Evolutionary conservation across 768 basidiomycete species (phyloP).

Genomic region (Pulveroboletus sp.): DNA sequence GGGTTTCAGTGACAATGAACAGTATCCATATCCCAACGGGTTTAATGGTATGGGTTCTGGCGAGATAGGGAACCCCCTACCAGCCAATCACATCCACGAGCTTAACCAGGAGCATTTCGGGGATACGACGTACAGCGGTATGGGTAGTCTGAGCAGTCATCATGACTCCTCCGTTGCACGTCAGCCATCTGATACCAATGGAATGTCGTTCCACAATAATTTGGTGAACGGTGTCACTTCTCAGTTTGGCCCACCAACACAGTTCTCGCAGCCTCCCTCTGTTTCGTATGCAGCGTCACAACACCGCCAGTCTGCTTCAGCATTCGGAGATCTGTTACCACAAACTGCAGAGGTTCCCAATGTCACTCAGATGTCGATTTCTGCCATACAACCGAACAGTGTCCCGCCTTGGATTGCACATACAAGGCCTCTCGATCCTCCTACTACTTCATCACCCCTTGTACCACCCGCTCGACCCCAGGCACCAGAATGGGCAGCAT

Average conservation of each 20-base stretch:
- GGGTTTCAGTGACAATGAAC: constrained; percentile 19
- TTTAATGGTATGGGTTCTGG: constrained; percentile 20
- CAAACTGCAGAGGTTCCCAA: constrained; percentile 15
- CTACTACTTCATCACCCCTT: constrained; percentile 18
- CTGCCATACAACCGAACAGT: constrained; percentile 20
- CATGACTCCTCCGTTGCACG: constrained; percentile 22
- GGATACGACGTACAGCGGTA: constrained; percentile 21
- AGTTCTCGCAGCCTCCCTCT: constrained; percentile 20
- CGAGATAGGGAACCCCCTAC: constrained; percentile 12
- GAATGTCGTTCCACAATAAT: constrained; percentile 16
- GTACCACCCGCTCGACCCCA: constrained; percentile 21
- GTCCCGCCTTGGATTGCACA: constrained; percentile 23
- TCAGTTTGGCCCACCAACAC: constrained; percentile 17
- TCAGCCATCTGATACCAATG: constrained; percentile 24
- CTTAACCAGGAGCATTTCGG: constrained; percentile 26
- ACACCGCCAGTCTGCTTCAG: constrained; percentile 19
- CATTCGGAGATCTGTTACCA: constrained; percentile 20
- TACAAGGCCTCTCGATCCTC: constrained; percentile 15
- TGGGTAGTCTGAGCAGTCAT: constrained; percentile 19
- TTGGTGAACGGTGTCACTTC: constrained; percentile 17
- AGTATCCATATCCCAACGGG: constrained; percentile 22
- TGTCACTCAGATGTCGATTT: constrained; percentile 18
- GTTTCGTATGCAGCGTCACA: constrained; percentile 16
- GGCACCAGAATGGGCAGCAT: constrained; percentile 36
- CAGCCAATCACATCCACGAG: constrained; percentile 19